Evolutionary conservation across 108 stramenopile species (phyloP).

Genomic region (Stephanodiscus minutulus): DNA sequence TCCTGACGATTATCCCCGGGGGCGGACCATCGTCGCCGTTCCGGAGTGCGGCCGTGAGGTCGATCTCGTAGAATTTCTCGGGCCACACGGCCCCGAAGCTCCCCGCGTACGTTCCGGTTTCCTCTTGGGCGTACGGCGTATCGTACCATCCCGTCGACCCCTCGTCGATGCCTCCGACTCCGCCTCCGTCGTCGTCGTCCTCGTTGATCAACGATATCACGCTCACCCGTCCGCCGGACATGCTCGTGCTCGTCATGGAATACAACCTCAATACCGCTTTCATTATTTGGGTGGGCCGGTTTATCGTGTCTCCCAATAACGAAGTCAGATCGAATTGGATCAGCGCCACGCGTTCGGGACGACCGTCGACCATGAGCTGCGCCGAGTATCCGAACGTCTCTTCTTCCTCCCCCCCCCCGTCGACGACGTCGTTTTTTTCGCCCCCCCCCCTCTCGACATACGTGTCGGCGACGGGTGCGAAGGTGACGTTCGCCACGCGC

Average conservation of each 20-base stretch:
- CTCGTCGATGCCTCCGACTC: slow-evolving; percentile 18
- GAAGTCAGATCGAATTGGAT: slow-evolving; percentile 28
- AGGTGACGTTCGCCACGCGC: neutral
- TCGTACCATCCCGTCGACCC: slow-evolving; percentile 9
- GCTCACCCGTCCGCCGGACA: slow-evolving; percentile 12
- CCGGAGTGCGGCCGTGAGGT: slow-evolving; percentile 9
- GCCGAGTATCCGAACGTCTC: neutral
- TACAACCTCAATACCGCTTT: slow-evolving; percentile 20
- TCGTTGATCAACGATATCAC: too few species aligned
- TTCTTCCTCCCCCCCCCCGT: neutral
- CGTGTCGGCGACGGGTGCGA: neutral
- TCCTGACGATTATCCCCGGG: slow-evolving; percentile 14
- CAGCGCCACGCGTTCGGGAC: slow-evolving; percentile 8
- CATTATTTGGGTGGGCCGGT: slow-evolving; percentile 1
- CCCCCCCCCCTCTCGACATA: neutral
- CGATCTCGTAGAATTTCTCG: slow-evolving; percentile 10
- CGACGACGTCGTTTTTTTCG: neutral
- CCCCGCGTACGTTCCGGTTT: neutral
- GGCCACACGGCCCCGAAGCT: slow-evolving; percentile 9
- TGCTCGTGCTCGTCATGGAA: slow-evolving; percentile 18
- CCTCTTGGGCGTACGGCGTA: neutral
- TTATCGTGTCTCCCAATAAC: slow-evolving; percentile 5
- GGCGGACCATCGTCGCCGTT: slow-evolving; percentile 10
- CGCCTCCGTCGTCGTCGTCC: too few species aligned
- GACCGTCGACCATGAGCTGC: neutral